These are phyloP conservation scores for Mycena sp. DNA, from an alignment of 1,284 basidiomycete genomes.

Conservation along the genomic window DNA sequence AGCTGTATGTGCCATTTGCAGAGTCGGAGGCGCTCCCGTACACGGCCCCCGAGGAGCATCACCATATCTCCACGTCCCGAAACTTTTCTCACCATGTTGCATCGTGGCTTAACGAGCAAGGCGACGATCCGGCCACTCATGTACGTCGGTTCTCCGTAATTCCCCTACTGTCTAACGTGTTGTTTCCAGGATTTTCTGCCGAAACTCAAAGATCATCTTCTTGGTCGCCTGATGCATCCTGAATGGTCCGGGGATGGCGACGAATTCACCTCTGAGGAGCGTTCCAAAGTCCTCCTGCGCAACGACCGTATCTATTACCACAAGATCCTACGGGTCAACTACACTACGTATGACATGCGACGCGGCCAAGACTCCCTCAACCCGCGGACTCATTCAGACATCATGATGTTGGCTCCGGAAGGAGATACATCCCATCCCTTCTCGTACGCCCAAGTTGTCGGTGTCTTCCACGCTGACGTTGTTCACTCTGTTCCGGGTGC, in stretches of 20 bases:
- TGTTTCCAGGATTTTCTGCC: not conserved
- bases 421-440: conserved; percentile 36
- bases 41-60: conserved; percentile 28
- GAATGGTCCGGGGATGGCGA: conserved; percentile 18
- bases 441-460: conserved; percentile 46
- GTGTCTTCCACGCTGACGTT: conserved; percentile 45
- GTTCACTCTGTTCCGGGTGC: conserved; percentile 20
- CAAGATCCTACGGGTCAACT: conserved; percentile 32
- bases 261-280: conserved; percentile 17
- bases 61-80: conserved; percentile 16
- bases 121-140: not conserved
- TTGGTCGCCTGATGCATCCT: not conserved
- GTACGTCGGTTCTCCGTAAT: not conserved
- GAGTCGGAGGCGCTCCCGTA: not conserved
- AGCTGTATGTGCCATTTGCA: conserved; percentile 1
- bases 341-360: conserved; percentile 38
- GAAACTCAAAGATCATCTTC: conserved; percentile 12
- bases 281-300: conserved; percentile 4
- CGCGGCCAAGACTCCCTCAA: conserved; percentile 33
- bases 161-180: not conserved
- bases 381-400: conserved; percentile 17
- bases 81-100: conserved; percentile 17
- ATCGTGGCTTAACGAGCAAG: not conserved
- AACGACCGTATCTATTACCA: conserved; percentile 32
- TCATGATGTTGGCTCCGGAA: conserved; percentile 29